Evolutionary conservation across 2,329 filamentous ascomycete genomes (phyloP).

Genomic region (Ampelomyces quisqualis): DNA sequence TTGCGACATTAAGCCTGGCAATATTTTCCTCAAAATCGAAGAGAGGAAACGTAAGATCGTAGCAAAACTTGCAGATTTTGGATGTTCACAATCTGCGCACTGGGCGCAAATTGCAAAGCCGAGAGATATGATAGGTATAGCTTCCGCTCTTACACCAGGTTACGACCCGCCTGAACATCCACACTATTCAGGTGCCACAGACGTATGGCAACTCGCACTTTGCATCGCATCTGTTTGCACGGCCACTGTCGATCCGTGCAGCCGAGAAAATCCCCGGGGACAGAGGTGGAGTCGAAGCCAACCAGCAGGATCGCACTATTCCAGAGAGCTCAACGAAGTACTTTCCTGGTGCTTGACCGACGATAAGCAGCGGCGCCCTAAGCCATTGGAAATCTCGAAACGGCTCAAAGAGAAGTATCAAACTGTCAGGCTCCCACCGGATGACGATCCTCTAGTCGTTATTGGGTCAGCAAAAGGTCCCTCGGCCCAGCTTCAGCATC

Average conservation of each 20-base stretch:
- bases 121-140: not conserved
- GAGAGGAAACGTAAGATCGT: constrained; percentile 7
- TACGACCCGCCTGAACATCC: constrained; percentile 21
- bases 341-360: constrained; percentile 6
- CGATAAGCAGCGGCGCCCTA: constrained; percentile 1
- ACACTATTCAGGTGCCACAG: constrained; percentile 8
- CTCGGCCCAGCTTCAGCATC: not conserved
- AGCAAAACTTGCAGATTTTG: constrained; percentile 23
- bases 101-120: constrained; percentile 1
- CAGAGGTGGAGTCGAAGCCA: constrained; percentile 5
- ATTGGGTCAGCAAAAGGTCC: not conserved
- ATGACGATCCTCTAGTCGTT: constrained; percentile 2
- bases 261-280: constrained; percentile 4
- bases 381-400: constrained; percentile 1
- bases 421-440: constrained; percentile 1
- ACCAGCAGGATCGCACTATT: constrained; percentile 12
- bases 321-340: constrained; percentile 5
- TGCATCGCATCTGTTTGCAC: constrained; percentile 17
- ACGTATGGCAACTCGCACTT: constrained; percentile 21
- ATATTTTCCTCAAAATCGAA: constrained; percentile 16
- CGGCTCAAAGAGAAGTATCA: constrained; percentile 3
- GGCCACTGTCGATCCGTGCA: constrained; percentile 3
- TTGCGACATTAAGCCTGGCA: constrained; percentile 21
- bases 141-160: constrained; percentile 8
- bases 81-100: constrained; percentile 11